A percentile compares a stretch with the other conserved stretches of the same genome.
phyloP scores from a whole-genome alignment of 257 asterid species.

The Fraxinus pennsylvanica region DNA sequence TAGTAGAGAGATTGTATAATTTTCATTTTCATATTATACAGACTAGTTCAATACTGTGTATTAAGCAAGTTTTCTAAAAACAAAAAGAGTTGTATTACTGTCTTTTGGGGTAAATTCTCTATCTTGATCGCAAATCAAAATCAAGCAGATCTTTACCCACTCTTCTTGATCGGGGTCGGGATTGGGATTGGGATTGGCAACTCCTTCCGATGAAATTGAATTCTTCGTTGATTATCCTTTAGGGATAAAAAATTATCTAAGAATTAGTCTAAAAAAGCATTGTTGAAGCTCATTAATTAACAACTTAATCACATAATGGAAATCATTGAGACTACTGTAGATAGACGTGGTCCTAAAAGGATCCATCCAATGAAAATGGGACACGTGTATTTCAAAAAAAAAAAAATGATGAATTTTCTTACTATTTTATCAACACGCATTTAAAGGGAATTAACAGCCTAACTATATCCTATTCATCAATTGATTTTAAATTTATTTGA shows the following conservation, averaged over 20 bases:
- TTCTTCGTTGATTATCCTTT: not conserved
- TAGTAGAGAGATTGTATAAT: not conserved
- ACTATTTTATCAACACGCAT: no score
- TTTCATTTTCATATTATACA: not conserved
- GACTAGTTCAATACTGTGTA: not conserved
- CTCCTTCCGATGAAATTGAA: no score
- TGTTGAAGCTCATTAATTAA: not conserved
- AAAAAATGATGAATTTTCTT: not conserved
- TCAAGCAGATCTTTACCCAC: no score
- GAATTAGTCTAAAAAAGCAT: not conserved
- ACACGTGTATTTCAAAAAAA: not conserved
- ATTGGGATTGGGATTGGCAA: no score
- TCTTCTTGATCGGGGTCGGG: no score
- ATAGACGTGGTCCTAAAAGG: not conserved
- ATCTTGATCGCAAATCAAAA: no score
- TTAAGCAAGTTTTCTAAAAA: no score
- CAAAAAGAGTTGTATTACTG: no score
- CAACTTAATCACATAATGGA: slow-evolving; percentile 1
- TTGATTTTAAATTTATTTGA: no score
- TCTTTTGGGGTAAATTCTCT: no score
- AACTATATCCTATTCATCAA: no score
- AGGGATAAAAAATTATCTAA: not conserved
- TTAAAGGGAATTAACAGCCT: no score
- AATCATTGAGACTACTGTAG: not conserved
- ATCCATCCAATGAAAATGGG: not conserved